Percentiles rank a stretch among this genome's conserved stretches.
phyloP scores from a whole-genome alignment of 2,329 filamentous ascomycete species.

The Colletotrichum sp. region DNA sequence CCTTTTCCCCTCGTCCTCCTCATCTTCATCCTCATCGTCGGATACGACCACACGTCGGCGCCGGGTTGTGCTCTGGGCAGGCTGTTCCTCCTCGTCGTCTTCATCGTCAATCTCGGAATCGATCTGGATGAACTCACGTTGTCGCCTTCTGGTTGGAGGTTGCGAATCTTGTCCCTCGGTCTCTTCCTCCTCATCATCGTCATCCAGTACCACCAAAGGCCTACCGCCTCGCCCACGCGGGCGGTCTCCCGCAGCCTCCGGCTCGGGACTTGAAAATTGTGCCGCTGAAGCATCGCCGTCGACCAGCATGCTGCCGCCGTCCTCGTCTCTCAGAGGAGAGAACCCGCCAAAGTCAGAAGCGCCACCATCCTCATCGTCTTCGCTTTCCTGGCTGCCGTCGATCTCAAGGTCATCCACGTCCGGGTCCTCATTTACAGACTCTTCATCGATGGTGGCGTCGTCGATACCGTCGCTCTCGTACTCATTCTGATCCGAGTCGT shows the following conservation, averaged over 20 bases:
- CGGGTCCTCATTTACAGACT: slow-evolving; percentile 3
- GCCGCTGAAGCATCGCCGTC: slow-evolving; percentile 13
- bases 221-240: slow-evolving; percentile 18
- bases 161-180: background rate
- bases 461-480: slow-evolving; percentile 47
- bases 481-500: slow-evolving; percentile 24
- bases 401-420: slow-evolving; percentile 12
- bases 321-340: slow-evolving; percentile 12
- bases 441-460: slow-evolving; percentile 33
- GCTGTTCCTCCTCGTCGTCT: background rate
- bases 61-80: slow-evolving; percentile 18
- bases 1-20: background rate
- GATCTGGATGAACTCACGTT: background rate
- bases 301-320: slow-evolving; percentile 8
- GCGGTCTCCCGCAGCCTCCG: slow-evolving; percentile 12
- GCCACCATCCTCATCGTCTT: slow-evolving; percentile 27
- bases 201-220: slow-evolving; percentile 33
- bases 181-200: slow-evolving; percentile 22
- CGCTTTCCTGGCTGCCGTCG: slow-evolving; percentile 16
- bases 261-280: slow-evolving; percentile 36
- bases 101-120: slow-evolving; percentile 13
- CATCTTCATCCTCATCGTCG: slow-evolving; percentile 25
- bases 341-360: slow-evolving; percentile 8
- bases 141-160: background rate
- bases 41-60: slow-evolving; percentile 19